Percentiles rank a stretch among this genome's conserved stretches.
Evolutionary conservation across 192 early-diverging fungal species (phyloP).

Genomic region (Geranomyces michiganensis): DNA sequence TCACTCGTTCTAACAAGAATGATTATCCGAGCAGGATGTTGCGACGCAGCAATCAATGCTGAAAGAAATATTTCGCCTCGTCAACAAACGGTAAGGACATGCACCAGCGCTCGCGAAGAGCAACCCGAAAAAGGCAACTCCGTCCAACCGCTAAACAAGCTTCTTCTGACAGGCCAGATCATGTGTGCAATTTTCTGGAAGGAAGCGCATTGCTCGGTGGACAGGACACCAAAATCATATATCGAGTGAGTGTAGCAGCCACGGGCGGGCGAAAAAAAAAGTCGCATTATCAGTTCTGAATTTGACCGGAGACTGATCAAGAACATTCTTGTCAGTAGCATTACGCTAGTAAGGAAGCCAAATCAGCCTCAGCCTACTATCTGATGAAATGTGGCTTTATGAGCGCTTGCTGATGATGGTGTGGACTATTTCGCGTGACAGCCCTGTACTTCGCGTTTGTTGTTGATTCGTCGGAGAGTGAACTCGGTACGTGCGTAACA

Average conservation of each 20-base stretch:
- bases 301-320: not conserved
- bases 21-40: constrained; percentile 67
- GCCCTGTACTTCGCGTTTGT: constrained; percentile 98
- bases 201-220: constrained; percentile 80
- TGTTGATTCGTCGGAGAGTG: constrained; percentile 93
- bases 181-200: constrained; percentile 90
- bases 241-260: constrained; percentile 56
- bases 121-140: not conserved
- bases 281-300: not conserved
- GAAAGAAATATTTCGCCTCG: constrained; percentile 84
- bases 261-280: not conserved
- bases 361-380: too few relatives aligned
- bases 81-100: constrained; percentile 65
- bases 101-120: not conserved
- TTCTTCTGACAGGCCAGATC: constrained; percentile 61
- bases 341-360: constrained; percentile 73
- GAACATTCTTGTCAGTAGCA: constrained; percentile 47
- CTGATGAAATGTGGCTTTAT: too few relatives aligned
- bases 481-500: constrained; percentile 69
- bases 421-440: not conserved
- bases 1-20: not conserved
- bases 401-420: not conserved
- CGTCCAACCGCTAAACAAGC: not conserved
- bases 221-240: constrained; percentile 88
- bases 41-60: constrained; percentile 81